Base-by-base conservation (phyloP, 2,329 filamentous ascomycete genomes). In the Colletotrichum phormii region DNA sequence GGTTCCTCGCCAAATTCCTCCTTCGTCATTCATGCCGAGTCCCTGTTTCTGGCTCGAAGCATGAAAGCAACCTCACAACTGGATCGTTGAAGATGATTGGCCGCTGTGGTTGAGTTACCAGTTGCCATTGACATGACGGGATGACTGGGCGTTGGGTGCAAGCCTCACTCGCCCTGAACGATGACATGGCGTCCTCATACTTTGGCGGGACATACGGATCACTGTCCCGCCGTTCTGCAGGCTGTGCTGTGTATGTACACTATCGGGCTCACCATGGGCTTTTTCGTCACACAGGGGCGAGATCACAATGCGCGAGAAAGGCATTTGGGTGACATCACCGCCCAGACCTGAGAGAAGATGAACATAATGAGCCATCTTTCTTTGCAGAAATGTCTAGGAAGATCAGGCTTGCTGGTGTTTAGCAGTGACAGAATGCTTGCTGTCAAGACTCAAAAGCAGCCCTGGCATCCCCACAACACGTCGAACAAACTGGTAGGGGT, bases 1-100 rank as follows among this genome's bases (percentile, higher is more conserved):
- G 66, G 57, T 68, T 22, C 46, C 58, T 33, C 22, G 55, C 66
- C 66, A 60, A 70, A 70, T 42, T 29, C 54, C 54, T 35, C 70
- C 58, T 55, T 49, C 66, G 66, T 69, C 70, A 72, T 72, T 31
- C 59, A 37, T 37, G 60, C 70, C 66, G 11, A 61, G 60, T 29
- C 46, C 54, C 42, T 69, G 60, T 64, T 64, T 63, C 35, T 60
- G 53, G 59, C 64, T 15, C 59, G 46, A 60, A 64, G 60, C 60
- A 64, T 60, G 33, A 64, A 64, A 54, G 60, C 65, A 69, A 55
- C 54, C 46, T 49, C 24, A 46, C 46, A 42, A 62, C 35, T 46
- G 55, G 2, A 26, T n/a, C 12, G 31, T 64, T 51, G 46, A 57
- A 29, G 55, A 24, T 57, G 66, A 64, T 72, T 72, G 60, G 70